Evolutionary conservation across 805 yeast genomes (phyloP), one percentile per base, ranked within the genome.

Genomic region (Suhomyces faveliae): DNA sequence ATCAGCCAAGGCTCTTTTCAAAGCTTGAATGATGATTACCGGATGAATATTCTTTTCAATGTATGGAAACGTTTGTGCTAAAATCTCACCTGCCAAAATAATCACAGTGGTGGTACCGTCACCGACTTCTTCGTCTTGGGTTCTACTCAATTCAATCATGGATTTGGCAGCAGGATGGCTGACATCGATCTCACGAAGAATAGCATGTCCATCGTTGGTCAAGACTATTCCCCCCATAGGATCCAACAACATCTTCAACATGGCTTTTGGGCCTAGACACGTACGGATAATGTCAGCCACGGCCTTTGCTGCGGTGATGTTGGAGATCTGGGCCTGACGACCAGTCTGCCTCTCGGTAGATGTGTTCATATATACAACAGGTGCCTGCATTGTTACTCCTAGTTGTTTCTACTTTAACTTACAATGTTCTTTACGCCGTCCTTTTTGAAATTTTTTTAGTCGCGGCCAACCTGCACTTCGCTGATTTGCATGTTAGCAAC

Each of bases 91-190:
- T 15, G 99, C 98, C 48, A 92, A 74, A 53, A 94, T 92, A 62
- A 94, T 94, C 46, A 94, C 99, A 7, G 97, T 86, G 21, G 99
- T 94, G 51, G 99, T 91, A 52, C 98, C 98, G 63, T 94, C 99
- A 48, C 99, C 99, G 49, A 81, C 99, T 72, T 92, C 99, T 72
- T 92, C 99, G 65, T 92, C 99, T 73, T 92, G 97, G 5, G 99
- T 91, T 72, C 99, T 82, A 60, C 94, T 84, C 56, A 94, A 80
- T 71, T 94, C 99, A 63, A 94, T 87, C 98, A 94, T 94, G 25
- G 96, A 87, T 71, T 94, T 94, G 41, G 99, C 99, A 4, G 99
- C 99, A 9, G 99, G 99, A 66, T 94, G 99, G 3, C 97, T 90
- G 48, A 87, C 96, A 64, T 92, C 98, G 57, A 94, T 94, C 66